Conservation (phyloP, 148 eudicot species). For the Rhododendron ferrugineum region DNA sequence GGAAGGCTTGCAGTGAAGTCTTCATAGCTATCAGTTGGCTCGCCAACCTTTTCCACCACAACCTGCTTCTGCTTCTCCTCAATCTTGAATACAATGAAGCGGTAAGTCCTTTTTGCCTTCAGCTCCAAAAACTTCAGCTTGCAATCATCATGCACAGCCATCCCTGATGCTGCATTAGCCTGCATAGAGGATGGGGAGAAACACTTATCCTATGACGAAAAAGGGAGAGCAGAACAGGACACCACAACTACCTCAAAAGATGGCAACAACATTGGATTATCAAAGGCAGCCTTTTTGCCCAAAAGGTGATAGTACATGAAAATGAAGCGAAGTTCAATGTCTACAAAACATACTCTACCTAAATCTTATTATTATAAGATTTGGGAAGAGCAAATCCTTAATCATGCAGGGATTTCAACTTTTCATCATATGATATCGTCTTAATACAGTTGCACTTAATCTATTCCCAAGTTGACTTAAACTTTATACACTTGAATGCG, state of each 20-base stretch:
- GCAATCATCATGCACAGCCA: conserved; percentile 95
- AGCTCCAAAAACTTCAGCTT: conserved; percentile 83
- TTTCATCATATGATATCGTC: not conserved
- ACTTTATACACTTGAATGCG: not conserved
- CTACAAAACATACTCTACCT: not conserved
- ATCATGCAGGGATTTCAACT: not conserved
- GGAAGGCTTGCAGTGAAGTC: conserved; percentile 71
- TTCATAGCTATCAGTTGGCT: conserved; percentile 58
- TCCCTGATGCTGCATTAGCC: conserved; percentile 89
- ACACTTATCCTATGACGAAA: not conserved
- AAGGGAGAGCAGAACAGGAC: not conserved
- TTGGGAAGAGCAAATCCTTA: not conserved
- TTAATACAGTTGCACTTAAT: not conserved
- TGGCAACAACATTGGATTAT: not conserved
- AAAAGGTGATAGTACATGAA: not conserved
- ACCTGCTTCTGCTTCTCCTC: conserved; percentile 83
- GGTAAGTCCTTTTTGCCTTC: conserved; percentile 75
- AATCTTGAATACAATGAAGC: conserved; percentile 75
- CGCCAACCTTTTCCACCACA: conserved; percentile 79
- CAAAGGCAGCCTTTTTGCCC: not conserved
- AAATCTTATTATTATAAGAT: not conserved
- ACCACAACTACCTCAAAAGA: not conserved
- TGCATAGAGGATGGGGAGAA: conserved; percentile 15
- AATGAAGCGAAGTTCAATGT: not conserved
- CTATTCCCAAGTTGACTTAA: not conserved